Evolutionary conservation across 805 yeast species (phyloP), one percentile per base, ranked within the genome.

Genomic region (Saturnispora sekii): DNA sequence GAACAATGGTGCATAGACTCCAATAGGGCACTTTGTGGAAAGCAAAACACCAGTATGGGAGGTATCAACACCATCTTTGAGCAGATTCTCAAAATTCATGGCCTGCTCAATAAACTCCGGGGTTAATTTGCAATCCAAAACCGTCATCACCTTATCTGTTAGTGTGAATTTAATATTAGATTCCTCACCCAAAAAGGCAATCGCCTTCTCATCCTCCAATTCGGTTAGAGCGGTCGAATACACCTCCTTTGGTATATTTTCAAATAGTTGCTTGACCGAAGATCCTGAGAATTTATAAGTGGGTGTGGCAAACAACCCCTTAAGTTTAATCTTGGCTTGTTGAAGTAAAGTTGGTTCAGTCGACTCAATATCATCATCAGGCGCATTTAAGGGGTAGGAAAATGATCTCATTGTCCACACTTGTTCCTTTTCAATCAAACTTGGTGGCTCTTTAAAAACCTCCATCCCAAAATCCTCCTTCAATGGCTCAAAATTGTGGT

Each of bases 361-460:
- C 8, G 26, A 21, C 8, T 21, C 26, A 21, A 21, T 21, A 21
- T 5, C 26, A 21, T 3, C 26, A 21, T 21, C 26, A 4, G 5
- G 8, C 4, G 26, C 7, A 8, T 21, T 49, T 11, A 54, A 51
- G 8, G 68, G 57, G 40, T 57, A 64, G 21, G 70, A 63, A 55
- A 76, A 81, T 0, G 73, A 62, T 1, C 66, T 62, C 32, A 65
- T 66, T 0, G 76, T 61, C 40, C 80, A 60, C 26, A 69, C 63
- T 10, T 73, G 73, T 52, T 84, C 89, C 44, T 83, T 74, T 53
- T 81, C 87, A 44, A 81, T 65, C 81, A 84, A 77, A 1, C 95
- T 81, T 28, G 74, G 69, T 41, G 56, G 47, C 28, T 72, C 74
- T 36, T 71, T 78, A 41, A 69, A 65, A 26, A 74, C 67, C 18